Conservation (phyloP, 192 early-diverging fungal species). For the Allomyces macrogynus region DNA sequence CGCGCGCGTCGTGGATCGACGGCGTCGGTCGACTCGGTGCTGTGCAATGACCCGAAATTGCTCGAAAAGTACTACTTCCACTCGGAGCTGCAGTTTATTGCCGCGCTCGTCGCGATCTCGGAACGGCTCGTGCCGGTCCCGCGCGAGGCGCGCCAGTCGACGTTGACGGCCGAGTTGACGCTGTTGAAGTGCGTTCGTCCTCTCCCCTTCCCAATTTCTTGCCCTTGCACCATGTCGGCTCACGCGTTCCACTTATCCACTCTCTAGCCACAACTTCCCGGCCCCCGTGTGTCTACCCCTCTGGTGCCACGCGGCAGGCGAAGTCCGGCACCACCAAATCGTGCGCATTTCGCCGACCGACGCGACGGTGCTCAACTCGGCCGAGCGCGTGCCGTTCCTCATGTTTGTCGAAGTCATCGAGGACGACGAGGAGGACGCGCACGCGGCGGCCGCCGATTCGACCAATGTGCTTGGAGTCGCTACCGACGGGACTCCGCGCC, state of each 20-base stretch:
- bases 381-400: conserved; percentile 82
- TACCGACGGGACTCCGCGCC: no score
- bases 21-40: background rate
- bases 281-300: conserved; percentile 84
- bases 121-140: conserved; percentile 81
- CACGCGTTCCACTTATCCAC: no score
- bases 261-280: conserved; percentile 51
- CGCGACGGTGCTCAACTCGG: conserved; percentile 88
- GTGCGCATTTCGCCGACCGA: conserved; percentile 75
- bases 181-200: conserved; percentile 38
- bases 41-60: conserved; percentile 4
- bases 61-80: conserved; percentile 60
- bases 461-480: no score
- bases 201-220: no score
- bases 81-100: conserved; percentile 79
- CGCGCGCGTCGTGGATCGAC: background rate
- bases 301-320: conserved; percentile 53
- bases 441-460: no score
- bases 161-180: conserved; percentile 73
- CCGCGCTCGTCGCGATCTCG: conserved; percentile 76
- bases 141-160: conserved; percentile 60
- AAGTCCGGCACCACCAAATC: conserved; percentile 61
- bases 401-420: conserved; percentile 76
- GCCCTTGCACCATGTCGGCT: no score
- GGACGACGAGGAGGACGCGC: conserved; percentile 16